Base-by-base conservation (phyloP, 371 early-diverging fungal species). In the Phascolomyces articulosus region DNA sequence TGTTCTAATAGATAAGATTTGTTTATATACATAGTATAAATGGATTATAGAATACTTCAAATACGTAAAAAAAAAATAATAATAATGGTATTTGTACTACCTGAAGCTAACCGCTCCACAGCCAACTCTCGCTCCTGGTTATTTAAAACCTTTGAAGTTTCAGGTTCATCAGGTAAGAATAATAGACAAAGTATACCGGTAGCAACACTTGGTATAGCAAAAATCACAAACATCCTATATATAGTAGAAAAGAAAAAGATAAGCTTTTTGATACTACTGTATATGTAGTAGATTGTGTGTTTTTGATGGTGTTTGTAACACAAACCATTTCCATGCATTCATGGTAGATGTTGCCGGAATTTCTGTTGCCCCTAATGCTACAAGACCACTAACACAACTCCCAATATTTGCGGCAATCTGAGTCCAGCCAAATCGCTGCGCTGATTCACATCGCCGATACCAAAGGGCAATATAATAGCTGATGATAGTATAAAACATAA, bases 251-350 rank as follows among this genome's bases (percentile, higher is more conserved):
- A n/a, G n/a, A 18, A 18, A 18, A 47, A 11, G 18, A n/a, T 34
- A 31, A 29, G 16, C 0, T 16, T 7, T 7, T 0, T 34, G 1
- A 34, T n/a, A 29, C 4, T n/a, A n/a, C n/a, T n/a, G n/a, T n/a
- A n/a, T n/a, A n/a, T n/a, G n/a, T n/a, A n/a, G n/a, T n/a, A n/a
- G n/a, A n/a, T n/a, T n/a, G n/a, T n/a, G n/a, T n/a, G n/a, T n/a
- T n/a, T n/a, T n/a, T n/a, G n/a, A n/a, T n/a, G n/a, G n/a, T n/a
- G n/a, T n/a, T n/a, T n/a, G n/a, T n/a, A n/a, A n/a, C 4, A 31
- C 55, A 7, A 20, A 55, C 55, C 55, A 55, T 34, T 55, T 27
- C 55, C 55, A 55, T 15, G 29, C 18, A 10, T 55, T 29, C 31
- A 55, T 15, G 18, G 16, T 27, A n/a, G n/a, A n/a, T 7, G 28